phyloP scores from a whole-genome alignment of 495 filamentous ascomycete species.

The Pyrenopolyporus hunteri region DNA sequence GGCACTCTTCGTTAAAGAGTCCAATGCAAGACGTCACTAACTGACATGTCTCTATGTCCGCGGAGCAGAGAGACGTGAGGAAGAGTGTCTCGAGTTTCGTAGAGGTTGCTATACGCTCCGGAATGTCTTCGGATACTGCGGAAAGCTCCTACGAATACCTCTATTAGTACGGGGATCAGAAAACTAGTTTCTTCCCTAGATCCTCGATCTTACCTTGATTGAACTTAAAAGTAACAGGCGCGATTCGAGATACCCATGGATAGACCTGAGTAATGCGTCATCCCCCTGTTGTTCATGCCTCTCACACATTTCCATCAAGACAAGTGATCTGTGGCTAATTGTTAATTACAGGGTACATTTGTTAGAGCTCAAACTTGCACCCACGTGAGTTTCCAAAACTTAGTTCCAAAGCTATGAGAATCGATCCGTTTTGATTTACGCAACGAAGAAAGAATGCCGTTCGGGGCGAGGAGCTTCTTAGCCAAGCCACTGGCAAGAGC shows the following conservation, averaged over 20 bases:
- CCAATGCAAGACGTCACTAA: conserved; percentile 66
- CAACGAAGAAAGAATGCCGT: conserved; percentile 44
- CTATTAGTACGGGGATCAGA: conserved; percentile 17
- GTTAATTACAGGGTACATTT: conserved; percentile 31
- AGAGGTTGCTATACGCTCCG: conserved; percentile 55
- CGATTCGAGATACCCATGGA: conserved; percentile 59
- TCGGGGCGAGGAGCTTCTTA: conserved; percentile 52
- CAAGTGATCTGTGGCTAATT: conserved; percentile 48
- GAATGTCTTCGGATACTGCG: conserved; percentile 54
- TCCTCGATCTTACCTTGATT: conserved; percentile 47
- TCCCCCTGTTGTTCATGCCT: conserved; percentile 50
- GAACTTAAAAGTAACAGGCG: conserved; percentile 53
- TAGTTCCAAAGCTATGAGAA: conserved; percentile 47
- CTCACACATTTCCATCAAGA: conserved; percentile 58
- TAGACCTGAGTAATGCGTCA: conserved; percentile 51
- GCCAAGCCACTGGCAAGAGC: conserved; percentile 53
- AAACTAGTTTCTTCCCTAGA: neutral
- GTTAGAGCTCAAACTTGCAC: conserved; percentile 30
- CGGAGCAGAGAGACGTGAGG: conserved; percentile 65
- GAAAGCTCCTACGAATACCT: conserved; percentile 53
- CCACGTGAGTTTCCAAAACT: conserved; percentile 62
- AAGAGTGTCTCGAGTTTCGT: conserved; percentile 64
- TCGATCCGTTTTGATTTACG: conserved; percentile 50
- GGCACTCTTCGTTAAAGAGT: conserved; percentile 66
- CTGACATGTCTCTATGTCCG: conserved; percentile 66